phyloP scores from a whole-genome alignment of 352 stramenopile species.

The Phytophthora sojae region DNA sequence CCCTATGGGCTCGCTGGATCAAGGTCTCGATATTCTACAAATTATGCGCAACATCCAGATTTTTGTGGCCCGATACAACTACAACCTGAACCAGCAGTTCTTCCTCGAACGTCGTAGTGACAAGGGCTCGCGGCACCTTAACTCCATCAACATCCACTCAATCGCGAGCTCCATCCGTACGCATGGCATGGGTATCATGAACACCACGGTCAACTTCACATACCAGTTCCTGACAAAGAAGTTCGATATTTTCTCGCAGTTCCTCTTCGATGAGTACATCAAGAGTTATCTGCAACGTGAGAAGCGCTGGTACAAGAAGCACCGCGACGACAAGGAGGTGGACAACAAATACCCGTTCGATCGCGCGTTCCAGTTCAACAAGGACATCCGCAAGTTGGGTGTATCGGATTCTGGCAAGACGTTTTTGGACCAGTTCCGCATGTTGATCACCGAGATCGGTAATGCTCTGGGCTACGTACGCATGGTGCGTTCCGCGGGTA shows the following conservation, averaged over 20 bases:
- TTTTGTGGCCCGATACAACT: slow-evolving; percentile 93
- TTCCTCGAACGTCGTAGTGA: slow-evolving; percentile 94
- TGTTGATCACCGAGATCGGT: slow-evolving; percentile 93
- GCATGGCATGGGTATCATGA: slow-evolving; percentile 97
- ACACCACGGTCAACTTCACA: slow-evolving; percentile 96
- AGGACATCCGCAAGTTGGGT: slow-evolving; percentile 89
- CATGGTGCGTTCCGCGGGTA: slow-evolving; percentile 93
- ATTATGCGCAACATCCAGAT: slow-evolving; percentile 97
- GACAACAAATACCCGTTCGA: slow-evolving; percentile 95
- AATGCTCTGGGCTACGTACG: slow-evolving; percentile 94
- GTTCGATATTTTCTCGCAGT: slow-evolving; percentile 92
- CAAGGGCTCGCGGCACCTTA: slow-evolving; percentile 92
- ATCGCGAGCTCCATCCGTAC: slow-evolving; percentile 92
- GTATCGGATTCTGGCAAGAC: slow-evolving; percentile 88
- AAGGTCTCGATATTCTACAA: slow-evolving; percentile 94
- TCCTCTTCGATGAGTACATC: slow-evolving; percentile 95
- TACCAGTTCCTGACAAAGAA: slow-evolving; percentile 95
- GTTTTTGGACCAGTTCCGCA: slow-evolving; percentile 92
- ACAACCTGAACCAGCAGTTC: slow-evolving; percentile 96
- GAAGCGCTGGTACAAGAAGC: slow-evolving; percentile 94
- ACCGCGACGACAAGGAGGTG: slow-evolving; percentile 88
- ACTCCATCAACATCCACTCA: slow-evolving; percentile 94
- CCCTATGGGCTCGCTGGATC: slow-evolving; percentile 93
- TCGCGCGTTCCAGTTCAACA: slow-evolving; percentile 93
- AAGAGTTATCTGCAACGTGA: slow-evolving; percentile 94